These are phyloP conservation scores for Jacaranda copaia DNA, from an alignment of 257 asterid genomes.

Conservation along the genomic window DNA sequence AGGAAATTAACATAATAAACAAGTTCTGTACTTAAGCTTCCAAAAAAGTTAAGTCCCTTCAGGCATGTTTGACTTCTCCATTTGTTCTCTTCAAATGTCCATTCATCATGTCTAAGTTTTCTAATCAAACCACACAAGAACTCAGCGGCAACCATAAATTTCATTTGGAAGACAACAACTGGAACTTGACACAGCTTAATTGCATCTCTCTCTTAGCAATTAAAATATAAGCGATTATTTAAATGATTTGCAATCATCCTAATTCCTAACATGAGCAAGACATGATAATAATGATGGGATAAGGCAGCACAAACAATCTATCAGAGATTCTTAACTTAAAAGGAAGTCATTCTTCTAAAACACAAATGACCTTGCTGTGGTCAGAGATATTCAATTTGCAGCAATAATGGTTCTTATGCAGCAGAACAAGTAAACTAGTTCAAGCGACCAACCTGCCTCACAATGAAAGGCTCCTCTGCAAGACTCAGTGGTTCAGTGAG, in stretches of 20 bases:
- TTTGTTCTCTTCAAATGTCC: too few species aligned
- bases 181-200: background rate
- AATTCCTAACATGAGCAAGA: background rate
- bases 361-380: background rate
- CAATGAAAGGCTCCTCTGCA: slow-evolving; percentile 85
- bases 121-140: too few species aligned
- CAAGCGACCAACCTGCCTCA: slow-evolving; percentile 70
- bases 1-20: background rate
- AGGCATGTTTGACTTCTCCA: too few species aligned
- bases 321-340: background rate
- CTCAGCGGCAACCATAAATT: too few species aligned
- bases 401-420: slow-evolving; percentile 3
- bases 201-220: background rate
- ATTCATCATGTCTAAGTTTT: too few species aligned
- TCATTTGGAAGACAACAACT: background rate
- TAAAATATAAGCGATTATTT: background rate
- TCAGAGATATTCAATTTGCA: background rate
- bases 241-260: background rate
- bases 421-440: slow-evolving; percentile 27
- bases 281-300: background rate
- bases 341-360: background rate
- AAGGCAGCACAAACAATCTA: background rate
- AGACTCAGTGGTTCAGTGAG: slow-evolving; percentile 84
- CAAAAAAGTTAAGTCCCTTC: too few species aligned
- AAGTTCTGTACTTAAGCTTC: background rate